Conservation (phyloP, 805 yeast species). For the Pichia exigua region DNA sequence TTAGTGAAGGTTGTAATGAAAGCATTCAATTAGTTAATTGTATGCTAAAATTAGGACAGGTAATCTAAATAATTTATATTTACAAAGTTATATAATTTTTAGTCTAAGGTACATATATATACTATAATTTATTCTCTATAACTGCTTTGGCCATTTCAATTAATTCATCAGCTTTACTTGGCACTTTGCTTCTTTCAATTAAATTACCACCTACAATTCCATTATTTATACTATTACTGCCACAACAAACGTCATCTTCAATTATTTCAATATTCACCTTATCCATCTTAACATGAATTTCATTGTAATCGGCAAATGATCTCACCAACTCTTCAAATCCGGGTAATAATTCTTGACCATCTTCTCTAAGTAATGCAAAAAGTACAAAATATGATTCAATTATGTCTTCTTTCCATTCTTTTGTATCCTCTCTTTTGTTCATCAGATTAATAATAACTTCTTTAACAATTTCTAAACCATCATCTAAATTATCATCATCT, state of each 20-base stretch:
- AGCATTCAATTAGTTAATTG: constrained; percentile 72
- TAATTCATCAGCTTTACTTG: background rate
- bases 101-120: background rate
- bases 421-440: constrained; percentile 23
- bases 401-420: constrained; percentile 36
- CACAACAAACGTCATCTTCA: background rate
- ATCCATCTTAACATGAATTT: background rate
- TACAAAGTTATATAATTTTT: background rate
- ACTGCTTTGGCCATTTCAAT: background rate
- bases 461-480: constrained; percentile 37
- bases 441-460: constrained; percentile 41
- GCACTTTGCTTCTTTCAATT: background rate
- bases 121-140: background rate
- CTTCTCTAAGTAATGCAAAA: constrained; percentile 56
- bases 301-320: background rate
- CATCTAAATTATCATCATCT: constrained; percentile 38
- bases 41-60: constrained; percentile 33
- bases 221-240: background rate
- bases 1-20: constrained; percentile 85
- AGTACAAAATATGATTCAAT: constrained; percentile 70
- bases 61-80: background rate
- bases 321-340: constrained; percentile 32
- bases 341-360: constrained; percentile 38
- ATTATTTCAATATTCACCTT: background rate
- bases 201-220: background rate